Percentiles rank a stretch among this genome's conserved stretches.
Conservation (phyloP, 2,329 filamentous ascomycete genomes). For the Zarea fungicola region DNA sequence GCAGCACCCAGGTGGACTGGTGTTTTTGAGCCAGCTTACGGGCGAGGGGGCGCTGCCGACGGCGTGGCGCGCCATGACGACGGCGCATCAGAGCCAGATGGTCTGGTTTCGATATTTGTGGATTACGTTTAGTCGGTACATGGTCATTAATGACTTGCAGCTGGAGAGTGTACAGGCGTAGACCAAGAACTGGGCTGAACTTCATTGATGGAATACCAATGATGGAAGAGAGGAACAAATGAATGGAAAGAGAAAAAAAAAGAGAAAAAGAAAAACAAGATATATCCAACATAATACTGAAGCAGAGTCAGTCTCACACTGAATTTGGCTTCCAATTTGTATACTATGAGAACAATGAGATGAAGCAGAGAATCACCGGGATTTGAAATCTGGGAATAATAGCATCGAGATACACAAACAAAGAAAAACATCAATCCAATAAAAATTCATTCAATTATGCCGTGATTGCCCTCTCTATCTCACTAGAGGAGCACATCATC, state of each 20-base stretch:
- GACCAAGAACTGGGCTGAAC: too few species aligned
- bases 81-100: constrained; percentile 93
- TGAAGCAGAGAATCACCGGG: constrained; percentile 12
- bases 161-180: constrained; percentile 35
- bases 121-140: constrained; percentile 87
- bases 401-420: too few species aligned
- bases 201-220: not conserved
- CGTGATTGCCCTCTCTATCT: too few species aligned
- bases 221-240: not conserved
- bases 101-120: constrained; percentile 96
- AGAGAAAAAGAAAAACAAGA: not conserved
- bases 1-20: constrained; percentile 49
- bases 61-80: constrained; percentile 82
- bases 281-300: constrained; percentile 5
- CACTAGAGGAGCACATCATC: too few species aligned
- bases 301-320: too few species aligned
- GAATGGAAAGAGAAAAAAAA: not conserved
- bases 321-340: too few species aligned
- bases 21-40: constrained; percentile 69
- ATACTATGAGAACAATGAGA: constrained; percentile 8
- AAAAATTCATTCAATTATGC: too few species aligned
- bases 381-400: too few species aligned
- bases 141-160: constrained; percentile 86
- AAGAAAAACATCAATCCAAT: too few species aligned
- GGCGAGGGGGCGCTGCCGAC: constrained; percentile 45